phyloP scores from a whole-genome alignment of 2,329 filamentous ascomycete species.

The Helminthosporium solani region DNA sequence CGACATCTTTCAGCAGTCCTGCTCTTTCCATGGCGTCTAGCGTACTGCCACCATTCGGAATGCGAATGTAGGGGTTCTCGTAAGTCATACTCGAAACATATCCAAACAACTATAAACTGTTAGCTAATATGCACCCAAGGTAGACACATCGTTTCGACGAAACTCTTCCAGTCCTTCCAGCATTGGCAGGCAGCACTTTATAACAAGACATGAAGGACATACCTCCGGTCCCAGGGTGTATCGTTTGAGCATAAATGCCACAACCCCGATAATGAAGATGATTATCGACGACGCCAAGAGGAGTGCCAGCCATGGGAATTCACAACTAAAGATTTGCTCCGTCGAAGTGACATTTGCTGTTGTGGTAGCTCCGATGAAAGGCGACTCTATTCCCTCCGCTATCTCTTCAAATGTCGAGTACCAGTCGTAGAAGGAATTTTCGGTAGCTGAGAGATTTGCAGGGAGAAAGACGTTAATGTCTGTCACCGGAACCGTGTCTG shows the following conservation, averaged over 20 bases:
- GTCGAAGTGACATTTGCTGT: slow-evolving; percentile 12
- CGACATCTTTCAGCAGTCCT: slow-evolving; percentile 33
- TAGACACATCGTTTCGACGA: background rate
- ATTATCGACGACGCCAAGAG: slow-evolving; percentile 20
- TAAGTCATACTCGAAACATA: slow-evolving; percentile 43
- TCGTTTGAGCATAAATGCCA: slow-evolving; percentile 25
- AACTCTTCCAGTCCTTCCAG: too few relatives aligned
- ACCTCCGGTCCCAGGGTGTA: slow-evolving; percentile 29
- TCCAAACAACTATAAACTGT: slow-evolving; percentile 29
- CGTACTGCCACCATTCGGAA: slow-evolving; percentile 31
- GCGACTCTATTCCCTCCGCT: slow-evolving; percentile 2
- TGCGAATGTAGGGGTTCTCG: slow-evolving; percentile 33
- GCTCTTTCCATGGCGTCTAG: slow-evolving; percentile 38
- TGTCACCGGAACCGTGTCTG: slow-evolving; percentile 20
- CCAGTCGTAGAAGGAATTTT: slow-evolving; percentile 20
- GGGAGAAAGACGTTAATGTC: slow-evolving; percentile 30
- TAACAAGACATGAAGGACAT: background rate
- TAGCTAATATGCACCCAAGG: background rate
- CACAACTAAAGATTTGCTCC: slow-evolving; percentile 27
- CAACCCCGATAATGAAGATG: slow-evolving; percentile 21
- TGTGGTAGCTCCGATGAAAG: slow-evolving; percentile 33
- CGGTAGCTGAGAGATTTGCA: slow-evolving; percentile 15
- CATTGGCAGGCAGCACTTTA: too few relatives aligned
- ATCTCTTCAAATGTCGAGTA: slow-evolving; percentile 7
- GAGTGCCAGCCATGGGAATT: slow-evolving; percentile 30